These are phyloP conservation scores for Penicillium hordei DNA, from an alignment of 2,329 filamentous ascomycete species.

Conservation along the genomic window DNA sequence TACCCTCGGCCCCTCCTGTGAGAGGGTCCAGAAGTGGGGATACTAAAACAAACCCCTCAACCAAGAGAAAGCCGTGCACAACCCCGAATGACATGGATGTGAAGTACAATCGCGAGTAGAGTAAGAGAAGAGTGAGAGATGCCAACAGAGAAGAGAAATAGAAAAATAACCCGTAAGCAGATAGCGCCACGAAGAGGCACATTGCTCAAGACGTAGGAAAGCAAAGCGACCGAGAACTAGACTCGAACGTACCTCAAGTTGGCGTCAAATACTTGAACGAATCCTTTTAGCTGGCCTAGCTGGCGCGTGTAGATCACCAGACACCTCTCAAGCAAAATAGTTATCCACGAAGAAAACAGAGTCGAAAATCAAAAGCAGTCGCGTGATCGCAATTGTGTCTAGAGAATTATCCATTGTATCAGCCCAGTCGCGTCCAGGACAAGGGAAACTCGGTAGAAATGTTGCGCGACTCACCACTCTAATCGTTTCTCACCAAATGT, in stretches of 20 bases:
- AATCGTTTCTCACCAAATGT: constrained; percentile 20
- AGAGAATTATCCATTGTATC: neutral
- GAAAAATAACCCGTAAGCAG: no score
- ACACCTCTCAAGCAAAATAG: neutral
- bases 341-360: neutral
- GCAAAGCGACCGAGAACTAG: neutral
- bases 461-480: constrained; percentile 36
- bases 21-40: neutral
- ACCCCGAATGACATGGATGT: neutral
- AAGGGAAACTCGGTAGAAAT: neutral
- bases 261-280: neutral
- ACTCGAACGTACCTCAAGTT: constrained; percentile 1
- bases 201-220: neutral
- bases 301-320: neutral
- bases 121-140: neutral
- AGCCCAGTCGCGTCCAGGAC: constrained; percentile 8
- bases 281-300: neutral
- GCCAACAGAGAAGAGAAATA: neutral
- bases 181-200: neutral
- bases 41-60: neutral
- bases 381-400: constrained; percentile 11
- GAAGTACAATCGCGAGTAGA: neutral
- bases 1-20: constrained; percentile 3
- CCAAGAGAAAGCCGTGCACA: neutral
- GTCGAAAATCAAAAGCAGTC: constrained; percentile 4